phyloP scores from a whole-genome alignment of 768 basidiomycete genomes.

The Mycena chlorophos region DNA sequence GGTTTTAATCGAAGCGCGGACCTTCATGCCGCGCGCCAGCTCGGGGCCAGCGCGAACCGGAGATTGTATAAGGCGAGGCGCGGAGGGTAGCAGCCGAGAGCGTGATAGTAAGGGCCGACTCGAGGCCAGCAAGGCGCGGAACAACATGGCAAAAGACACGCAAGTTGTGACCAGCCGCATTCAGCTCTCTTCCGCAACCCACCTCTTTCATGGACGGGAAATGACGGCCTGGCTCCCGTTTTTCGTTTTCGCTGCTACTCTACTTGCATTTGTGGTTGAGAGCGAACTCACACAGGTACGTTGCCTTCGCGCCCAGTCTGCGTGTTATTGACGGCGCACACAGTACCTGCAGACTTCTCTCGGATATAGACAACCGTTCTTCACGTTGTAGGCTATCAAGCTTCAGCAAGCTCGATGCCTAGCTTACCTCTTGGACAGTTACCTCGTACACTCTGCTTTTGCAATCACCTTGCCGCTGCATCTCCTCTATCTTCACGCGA shows the following conservation, averaged over 20 bases:
- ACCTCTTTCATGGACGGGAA: conserved; percentile 3
- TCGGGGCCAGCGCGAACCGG: conserved; percentile 33
- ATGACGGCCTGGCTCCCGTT: conserved; percentile 40
- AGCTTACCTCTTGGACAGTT: conserved; percentile 49
- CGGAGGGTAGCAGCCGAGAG: conserved; percentile 37
- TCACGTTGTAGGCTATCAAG: conserved; percentile 65
- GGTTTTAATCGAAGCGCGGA: conserved; percentile 88
- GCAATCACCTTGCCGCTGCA: conserved; percentile 81
- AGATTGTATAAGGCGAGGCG: conserved; percentile 32
- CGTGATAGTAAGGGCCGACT: conserved; percentile 63
- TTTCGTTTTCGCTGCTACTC: conserved; percentile 55
- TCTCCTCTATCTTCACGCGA: conserved; percentile 57
- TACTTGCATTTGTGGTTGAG: conserved; percentile 76
- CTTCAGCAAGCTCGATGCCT: background rate
- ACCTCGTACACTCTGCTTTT: conserved; percentile 84
- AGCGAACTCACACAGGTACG: conserved; percentile 75
- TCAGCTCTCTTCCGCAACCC: background rate
- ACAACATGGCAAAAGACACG: conserved; percentile 39
- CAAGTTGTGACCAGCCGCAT: conserved; percentile 3
- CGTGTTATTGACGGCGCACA: too few relatives aligned
- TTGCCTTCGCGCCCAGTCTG: conserved; percentile 5
- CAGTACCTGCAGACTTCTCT: conserved; percentile 80
- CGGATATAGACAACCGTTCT: conserved; percentile 83
- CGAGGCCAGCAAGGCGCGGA: conserved; percentile 64
- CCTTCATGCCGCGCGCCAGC: conserved; percentile 87